These are phyloP conservation scores for Ophiostoma pallidulum DNA, from an alignment of 2,329 filamentous ascomycete genomes.

Conservation along the genomic window DNA sequence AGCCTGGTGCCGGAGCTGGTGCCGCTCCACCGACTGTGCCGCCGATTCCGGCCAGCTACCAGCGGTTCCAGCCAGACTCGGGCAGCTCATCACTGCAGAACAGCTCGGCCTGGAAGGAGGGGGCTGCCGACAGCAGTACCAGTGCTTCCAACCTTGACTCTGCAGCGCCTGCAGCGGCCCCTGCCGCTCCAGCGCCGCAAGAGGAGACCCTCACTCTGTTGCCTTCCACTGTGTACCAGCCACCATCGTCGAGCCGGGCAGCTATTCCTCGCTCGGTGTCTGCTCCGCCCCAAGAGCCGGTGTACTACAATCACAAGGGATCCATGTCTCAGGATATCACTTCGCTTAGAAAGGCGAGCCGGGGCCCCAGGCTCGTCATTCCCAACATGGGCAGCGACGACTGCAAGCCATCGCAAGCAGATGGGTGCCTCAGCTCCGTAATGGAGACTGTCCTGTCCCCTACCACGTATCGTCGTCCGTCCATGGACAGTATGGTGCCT, in stretches of 20 bases:
- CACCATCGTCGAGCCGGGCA: conserved; percentile 32
- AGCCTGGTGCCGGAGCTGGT: conserved; percentile 39
- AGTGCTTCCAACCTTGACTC: conserved; percentile 8
- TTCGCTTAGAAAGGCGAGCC: background rate
- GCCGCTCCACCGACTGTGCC: conserved; percentile 35
- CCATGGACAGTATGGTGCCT: conserved; percentile 40
- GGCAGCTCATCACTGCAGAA: conserved; percentile 17
- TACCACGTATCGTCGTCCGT: conserved; percentile 30
- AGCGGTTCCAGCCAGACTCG: conserved; percentile 32
- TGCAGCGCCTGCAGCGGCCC: conserved; percentile 17
- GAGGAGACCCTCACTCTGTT: conserved; percentile 35
- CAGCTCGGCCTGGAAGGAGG: conserved; percentile 23
- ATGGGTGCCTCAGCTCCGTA: too few relatives aligned
- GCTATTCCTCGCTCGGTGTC: conserved; percentile 53
- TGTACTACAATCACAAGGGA: conserved; percentile 12
- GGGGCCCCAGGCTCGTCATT: conserved; percentile 8
- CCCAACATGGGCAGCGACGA: background rate
- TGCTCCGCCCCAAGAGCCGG: conserved; percentile 42
- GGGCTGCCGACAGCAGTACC: conserved; percentile 15
- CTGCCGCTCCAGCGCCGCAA: conserved; percentile 16
- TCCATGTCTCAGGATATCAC: background rate
- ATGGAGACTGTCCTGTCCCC: background rate
- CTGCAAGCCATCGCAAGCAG: background rate
- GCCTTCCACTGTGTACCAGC: conserved; percentile 52
- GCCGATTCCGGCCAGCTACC: conserved; percentile 35